phyloP scores from a whole-genome alignment of 805 yeast genomes.

The Ogataea haglerorum region DNA sequence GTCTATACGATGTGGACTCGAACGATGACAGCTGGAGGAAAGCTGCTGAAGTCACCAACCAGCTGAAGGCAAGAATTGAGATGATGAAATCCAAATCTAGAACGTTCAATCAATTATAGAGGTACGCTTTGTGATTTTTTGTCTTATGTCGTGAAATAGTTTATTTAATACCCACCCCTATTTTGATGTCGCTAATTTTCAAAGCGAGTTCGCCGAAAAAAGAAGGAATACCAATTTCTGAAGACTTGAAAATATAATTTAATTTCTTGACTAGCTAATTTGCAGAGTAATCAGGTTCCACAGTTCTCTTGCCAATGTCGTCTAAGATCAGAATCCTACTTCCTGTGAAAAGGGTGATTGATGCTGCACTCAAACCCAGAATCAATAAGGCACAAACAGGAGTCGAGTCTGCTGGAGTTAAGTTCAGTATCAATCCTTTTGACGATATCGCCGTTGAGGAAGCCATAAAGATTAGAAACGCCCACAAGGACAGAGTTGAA shows the following conservation, averaged over 20 bases:
- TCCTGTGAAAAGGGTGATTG: slow-evolving; percentile 93
- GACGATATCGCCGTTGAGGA: slow-evolving; percentile 98
- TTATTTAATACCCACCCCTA: background rate
- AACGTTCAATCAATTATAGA: slow-evolving; percentile 23
- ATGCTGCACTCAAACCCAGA: slow-evolving; percentile 89
- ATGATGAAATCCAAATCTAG: slow-evolving; percentile 70
- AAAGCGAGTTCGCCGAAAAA: slow-evolving; percentile 6
- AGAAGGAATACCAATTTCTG: background rate
- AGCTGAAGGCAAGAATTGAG: slow-evolving; percentile 81
- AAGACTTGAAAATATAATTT: background rate
- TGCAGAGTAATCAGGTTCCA: background rate
- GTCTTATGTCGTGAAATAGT: background rate
- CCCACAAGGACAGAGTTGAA: slow-evolving; percentile 65
- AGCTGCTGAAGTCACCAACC: slow-evolving; percentile 86
- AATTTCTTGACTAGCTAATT: background rate
- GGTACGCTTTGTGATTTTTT: background rate
- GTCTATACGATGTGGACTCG: slow-evolving; percentile 36
- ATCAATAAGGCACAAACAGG: slow-evolving; percentile 83
- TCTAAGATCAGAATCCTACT: slow-evolving; percentile 71
- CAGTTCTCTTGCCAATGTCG: slow-evolving; percentile 26
- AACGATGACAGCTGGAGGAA: slow-evolving; percentile 78
- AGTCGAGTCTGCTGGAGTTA: slow-evolving; percentile 83
- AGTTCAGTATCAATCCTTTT: slow-evolving; percentile 92
- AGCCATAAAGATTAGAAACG: slow-evolving; percentile 73
- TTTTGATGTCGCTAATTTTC: background rate